Base-by-base conservation (phyloP, 306 rosid species). In the Glycine tomentella region DNA sequence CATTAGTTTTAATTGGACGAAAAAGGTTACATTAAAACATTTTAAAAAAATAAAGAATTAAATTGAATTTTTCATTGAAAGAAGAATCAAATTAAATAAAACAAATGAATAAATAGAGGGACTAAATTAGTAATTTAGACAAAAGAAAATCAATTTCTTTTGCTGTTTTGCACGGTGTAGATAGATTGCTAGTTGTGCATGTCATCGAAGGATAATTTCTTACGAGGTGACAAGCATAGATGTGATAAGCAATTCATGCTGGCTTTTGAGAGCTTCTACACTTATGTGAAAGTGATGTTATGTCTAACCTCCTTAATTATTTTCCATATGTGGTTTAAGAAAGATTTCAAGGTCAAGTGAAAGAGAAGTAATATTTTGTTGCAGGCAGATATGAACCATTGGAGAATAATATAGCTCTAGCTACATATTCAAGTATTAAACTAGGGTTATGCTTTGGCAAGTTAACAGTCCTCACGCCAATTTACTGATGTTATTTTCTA, bases 241-340 rank as follows among this genome's bases (percentile, higher is more conserved):
- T 40, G 72, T 51, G 57, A 51, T 13, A 2, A 66, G 72, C 72
- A 66, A 62, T 62, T 31, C 45, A 12, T 62, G 68, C 31, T 62
- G 68, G 68, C 7, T 59, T 59, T 33, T 62, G 45, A 15, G 45
- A 62, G 44, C 16, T 62, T 51, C 44, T 62, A 31, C 45, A 4
- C 66, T 59, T 40, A 20, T 58, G 64, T 10, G 13, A 58, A 17
- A 25, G 31, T 25, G 64, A 58, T 17, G 64, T 58, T 57, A 58
- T 17, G 64, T 58, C 64, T 17, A 58, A 17, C 64, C 36, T 20
- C 64, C 64, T 55, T 55, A 55, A 55, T 55, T 20, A 20, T 58
- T 58, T 36, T 3, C 4, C 36, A 57, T 8, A 57, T 17, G 63
- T 57, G n/a, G 7, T 53, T 9, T 7, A 55, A 15, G 10, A 56